These are phyloP conservation scores for Dissoconium aciculare DNA, from an alignment of 2,329 filamentous ascomycete genomes.

Conservation along the genomic window DNA sequence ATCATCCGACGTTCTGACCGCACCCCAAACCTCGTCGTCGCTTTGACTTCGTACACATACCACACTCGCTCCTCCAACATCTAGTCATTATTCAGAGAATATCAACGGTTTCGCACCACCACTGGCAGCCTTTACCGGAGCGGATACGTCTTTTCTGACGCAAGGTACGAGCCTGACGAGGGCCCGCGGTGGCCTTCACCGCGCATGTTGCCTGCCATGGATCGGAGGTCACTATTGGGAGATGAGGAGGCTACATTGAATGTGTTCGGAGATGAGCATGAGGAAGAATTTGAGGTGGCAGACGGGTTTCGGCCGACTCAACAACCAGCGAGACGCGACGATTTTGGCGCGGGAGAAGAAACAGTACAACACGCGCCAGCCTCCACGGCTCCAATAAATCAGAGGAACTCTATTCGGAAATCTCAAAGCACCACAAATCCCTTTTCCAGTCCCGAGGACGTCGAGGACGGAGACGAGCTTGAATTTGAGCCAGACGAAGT, in stretches of 20 bases:
- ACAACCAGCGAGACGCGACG: constrained; percentile 14
- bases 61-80: too few relatives aligned
- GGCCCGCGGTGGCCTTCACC: background rate
- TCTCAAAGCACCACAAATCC: constrained; percentile 19
- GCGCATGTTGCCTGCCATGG: constrained; percentile 11
- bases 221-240: constrained; percentile 17
- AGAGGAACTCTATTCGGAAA: constrained; percentile 23
- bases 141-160: too few relatives aligned
- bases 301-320: constrained; percentile 32
- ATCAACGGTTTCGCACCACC: too few relatives aligned
- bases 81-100: too few relatives aligned
- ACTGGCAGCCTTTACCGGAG: too few relatives aligned
- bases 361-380: constrained; percentile 19
- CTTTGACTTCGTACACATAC: too few relatives aligned
- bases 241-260: constrained; percentile 22
- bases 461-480: constrained; percentile 8
- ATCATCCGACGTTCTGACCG: too few relatives aligned
- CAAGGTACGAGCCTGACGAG: too few relatives aligned
- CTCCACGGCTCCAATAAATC: constrained; percentile 8
- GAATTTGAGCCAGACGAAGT: constrained; percentile 19
- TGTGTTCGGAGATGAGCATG: constrained; percentile 36
- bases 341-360: constrained; percentile 19
- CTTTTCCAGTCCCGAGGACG: constrained; percentile 24
- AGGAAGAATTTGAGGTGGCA: constrained; percentile 31
- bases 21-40: too few relatives aligned